A percentile compares a stretch with the other conserved stretches of the same genome.
Conservation (phyloP, 345 rosid species). For the Alliaria petiolata region DNA sequence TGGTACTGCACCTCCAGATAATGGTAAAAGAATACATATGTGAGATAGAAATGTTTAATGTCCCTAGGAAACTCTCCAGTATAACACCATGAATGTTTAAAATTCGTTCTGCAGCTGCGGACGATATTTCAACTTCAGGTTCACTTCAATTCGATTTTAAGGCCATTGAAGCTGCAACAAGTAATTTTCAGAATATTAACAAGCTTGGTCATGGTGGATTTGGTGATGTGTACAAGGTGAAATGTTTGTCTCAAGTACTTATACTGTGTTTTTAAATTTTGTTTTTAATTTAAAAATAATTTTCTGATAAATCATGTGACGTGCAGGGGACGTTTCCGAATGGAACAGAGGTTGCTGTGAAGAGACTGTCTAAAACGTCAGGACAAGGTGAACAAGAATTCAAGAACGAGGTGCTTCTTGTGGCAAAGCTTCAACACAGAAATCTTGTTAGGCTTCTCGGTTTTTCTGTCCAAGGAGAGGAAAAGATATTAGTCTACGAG, state of each 20-base stretch:
- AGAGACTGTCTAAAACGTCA: conserved; percentile 40
- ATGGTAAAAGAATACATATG: conserved; percentile 21
- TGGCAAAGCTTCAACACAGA: conserved; percentile 45
- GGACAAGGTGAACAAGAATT: conserved; percentile 50
- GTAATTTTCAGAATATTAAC: not conserved
- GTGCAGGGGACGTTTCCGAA: conserved; percentile 19
- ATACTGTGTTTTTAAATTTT: too few species aligned
- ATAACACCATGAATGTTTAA: not conserved
- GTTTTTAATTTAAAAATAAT: too few species aligned
- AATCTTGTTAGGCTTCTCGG: conserved; percentile 51
- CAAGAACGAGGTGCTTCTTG: conserved; percentile 43
- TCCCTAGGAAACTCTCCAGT: not conserved
- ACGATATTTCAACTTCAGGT: conserved; percentile 32
- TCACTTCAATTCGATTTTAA: conserved; percentile 36
- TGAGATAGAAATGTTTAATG: not conserved
- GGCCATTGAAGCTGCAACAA: conserved; percentile 30
- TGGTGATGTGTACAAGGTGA: conserved; percentile 36
- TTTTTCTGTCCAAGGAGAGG: conserved; percentile 36
- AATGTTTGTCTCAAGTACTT: not conserved
- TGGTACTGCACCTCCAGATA: conserved; percentile 5
- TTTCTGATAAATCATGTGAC: not conserved
- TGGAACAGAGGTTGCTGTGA: conserved; percentile 45
- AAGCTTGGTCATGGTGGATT: conserved; percentile 11
- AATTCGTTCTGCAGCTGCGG: conserved; percentile 23
- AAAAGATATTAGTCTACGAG: conserved; percentile 29